Conservation (phyloP, 2,329 filamentous ascomycete species). For the Rhynchosporium secalis region DNA sequence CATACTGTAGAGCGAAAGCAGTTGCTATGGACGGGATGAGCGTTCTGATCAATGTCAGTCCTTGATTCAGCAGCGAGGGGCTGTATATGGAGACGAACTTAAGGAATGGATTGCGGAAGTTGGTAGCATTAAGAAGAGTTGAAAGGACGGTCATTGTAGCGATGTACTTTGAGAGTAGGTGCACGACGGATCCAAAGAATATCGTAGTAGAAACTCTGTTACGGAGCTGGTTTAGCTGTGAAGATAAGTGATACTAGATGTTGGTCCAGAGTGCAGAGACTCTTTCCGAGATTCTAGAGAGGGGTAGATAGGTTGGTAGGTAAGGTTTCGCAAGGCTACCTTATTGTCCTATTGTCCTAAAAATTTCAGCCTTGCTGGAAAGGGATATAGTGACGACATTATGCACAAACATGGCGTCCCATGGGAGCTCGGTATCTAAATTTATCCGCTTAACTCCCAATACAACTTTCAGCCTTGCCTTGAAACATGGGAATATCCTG, state of each 20-base stretch:
- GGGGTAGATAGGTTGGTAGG: neutral
- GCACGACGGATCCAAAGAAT: neutral
- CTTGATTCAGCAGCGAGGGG: neutral
- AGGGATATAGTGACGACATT: conserved; percentile 16
- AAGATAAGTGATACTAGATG: too few relatives aligned
- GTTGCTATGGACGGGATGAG: conserved; percentile 61
- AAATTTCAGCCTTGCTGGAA: neutral
- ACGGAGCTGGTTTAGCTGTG: neutral
- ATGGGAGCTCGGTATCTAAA: neutral
- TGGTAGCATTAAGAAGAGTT: conserved; percentile 57
- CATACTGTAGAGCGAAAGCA: conserved; percentile 59
- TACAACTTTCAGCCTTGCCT: neutral
- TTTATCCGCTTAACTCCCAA: neutral
- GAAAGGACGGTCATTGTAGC: conserved; percentile 41
- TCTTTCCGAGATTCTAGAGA: too few relatives aligned
- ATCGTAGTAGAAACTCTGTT: neutral
- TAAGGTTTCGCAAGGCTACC: conserved; percentile 6
- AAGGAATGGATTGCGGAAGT: conserved; percentile 62
- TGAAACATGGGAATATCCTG: neutral
- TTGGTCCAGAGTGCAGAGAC: too few relatives aligned
- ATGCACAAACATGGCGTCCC: conserved; percentile 4
- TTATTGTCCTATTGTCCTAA: too few relatives aligned
- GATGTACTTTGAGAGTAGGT: neutral
- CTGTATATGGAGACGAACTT: conserved; percentile 37
- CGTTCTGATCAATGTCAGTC: conserved; percentile 41